These are phyloP conservation scores for Pseudocercospora musae DNA, from an alignment of 2,329 filamentous ascomycete species.

Conservation along the genomic window DNA sequence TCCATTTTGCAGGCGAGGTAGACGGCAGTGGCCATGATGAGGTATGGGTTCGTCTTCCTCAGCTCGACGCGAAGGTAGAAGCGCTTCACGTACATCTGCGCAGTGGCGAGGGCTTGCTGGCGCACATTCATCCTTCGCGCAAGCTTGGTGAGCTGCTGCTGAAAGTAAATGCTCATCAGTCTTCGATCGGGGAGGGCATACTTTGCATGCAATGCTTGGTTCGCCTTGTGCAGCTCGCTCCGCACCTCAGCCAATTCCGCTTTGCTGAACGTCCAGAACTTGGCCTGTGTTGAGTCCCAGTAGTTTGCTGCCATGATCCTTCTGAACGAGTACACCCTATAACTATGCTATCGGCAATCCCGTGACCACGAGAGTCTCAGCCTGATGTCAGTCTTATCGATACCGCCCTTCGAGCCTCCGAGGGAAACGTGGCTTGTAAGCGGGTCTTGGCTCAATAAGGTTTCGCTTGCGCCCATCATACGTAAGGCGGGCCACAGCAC, in stretches of 20 bases:
- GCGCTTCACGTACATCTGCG: slow-evolving; percentile 89
- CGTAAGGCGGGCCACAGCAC: background rate
- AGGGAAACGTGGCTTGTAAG: background rate
- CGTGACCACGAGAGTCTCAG: no score
- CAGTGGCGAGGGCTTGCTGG: slow-evolving; percentile 90
- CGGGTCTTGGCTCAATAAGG: background rate
- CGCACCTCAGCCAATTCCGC: slow-evolving; percentile 74
- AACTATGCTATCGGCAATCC: no score
- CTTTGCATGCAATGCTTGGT: slow-evolving; percentile 69
- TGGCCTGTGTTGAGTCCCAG: slow-evolving; percentile 90
- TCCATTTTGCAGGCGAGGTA: slow-evolving; percentile 98
- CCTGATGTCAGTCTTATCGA: no score
- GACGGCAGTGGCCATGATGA: slow-evolving; percentile 86
- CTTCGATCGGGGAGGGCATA: slow-evolving; percentile 79
- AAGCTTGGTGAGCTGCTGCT: slow-evolving; percentile 78
- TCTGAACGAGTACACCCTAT: no score
- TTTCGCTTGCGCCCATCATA: no score
- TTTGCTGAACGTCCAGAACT: slow-evolving; percentile 85
- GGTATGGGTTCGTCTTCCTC: slow-evolving; percentile 86
- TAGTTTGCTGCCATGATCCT: slow-evolving; percentile 97
- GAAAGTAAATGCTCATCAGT: slow-evolving; percentile 86
- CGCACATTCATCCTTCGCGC: slow-evolving; percentile 79
- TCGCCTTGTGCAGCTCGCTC: slow-evolving; percentile 67
- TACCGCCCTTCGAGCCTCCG: no score
- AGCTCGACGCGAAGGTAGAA: slow-evolving; percentile 93